Conservation (phyloP, 208 protist species). For the Kentomonas sorsogonicus region DNA sequence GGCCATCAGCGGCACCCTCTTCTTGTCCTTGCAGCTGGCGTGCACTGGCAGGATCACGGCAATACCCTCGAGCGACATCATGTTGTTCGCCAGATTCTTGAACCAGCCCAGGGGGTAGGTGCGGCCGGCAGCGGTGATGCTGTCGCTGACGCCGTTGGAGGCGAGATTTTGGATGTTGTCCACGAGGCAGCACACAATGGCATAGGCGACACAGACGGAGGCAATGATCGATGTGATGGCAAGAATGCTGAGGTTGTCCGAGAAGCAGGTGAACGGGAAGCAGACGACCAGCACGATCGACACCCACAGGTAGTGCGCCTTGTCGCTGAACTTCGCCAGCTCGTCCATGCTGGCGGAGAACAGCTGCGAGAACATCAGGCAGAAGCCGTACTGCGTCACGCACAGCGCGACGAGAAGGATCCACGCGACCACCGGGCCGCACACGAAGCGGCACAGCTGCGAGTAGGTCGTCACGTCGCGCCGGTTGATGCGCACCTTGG, state of each 20-base stretch:
- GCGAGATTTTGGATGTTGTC: conserved; percentile 19
- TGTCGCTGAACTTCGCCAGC: conserved; percentile 27
- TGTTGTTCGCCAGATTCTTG: conserved; percentile 70
- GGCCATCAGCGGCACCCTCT: conserved; percentile 36
- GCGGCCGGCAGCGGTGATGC: conserved; percentile 15
- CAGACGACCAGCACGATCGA: conserved; percentile 37
- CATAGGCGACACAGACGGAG: conserved; percentile 55
- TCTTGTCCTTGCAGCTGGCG: conserved; percentile 57
- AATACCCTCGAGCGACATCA: conserved; percentile 77
- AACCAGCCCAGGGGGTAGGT: conserved; percentile 44
- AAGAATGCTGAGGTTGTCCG: conserved; percentile 50
- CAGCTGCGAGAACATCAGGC: conserved; percentile 77
- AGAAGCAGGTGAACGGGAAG: conserved; percentile 62
- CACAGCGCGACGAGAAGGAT: conserved; percentile 59
- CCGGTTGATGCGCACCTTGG: conserved; percentile 65
- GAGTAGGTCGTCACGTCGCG: conserved; percentile 61
- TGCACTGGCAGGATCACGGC: conserved; percentile 67
- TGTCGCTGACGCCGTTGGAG: conserved; percentile 12
- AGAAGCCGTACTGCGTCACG: conserved; percentile 84
- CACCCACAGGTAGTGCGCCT: conserved; percentile 45
- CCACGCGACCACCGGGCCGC: conserved; percentile 41
- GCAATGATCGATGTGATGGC: conserved; percentile 55
- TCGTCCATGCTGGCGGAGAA: conserved; percentile 44
- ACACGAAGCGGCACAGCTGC: conserved; percentile 52
- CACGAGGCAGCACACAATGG: conserved; percentile 37